A percentile compares a stretch with the other conserved stretches of the same genome.
Conservation (phyloP, 2,329 filamentous ascomycete species). For the Dissoconium aciculare region DNA sequence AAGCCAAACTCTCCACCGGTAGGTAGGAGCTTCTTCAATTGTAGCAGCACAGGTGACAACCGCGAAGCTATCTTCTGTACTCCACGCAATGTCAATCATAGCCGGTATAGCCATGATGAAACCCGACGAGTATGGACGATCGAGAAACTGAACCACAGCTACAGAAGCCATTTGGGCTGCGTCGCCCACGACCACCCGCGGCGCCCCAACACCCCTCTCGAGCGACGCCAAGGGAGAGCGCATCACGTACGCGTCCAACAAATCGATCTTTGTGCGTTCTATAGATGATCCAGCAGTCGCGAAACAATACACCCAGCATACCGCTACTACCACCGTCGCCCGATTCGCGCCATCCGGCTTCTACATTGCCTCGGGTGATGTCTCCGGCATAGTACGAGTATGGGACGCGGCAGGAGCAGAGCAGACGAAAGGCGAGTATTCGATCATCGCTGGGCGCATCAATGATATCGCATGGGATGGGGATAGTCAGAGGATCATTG, state of each 20-base stretch:
- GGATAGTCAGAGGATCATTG: conserved; percentile 90
- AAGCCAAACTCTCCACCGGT: too few relatives aligned
- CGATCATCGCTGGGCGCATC: conserved; percentile 85
- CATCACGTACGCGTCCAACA: conserved; percentile 86
- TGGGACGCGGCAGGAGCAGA: conserved; percentile 83
- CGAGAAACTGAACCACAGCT: conserved; percentile 1
- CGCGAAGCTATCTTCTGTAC: too few relatives aligned
- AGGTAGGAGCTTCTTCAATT: too few relatives aligned
- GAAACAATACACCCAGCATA: conserved; percentile 89
- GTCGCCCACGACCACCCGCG: conserved; percentile 66
- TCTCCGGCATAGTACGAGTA: conserved; percentile 67
- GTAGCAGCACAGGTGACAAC: too few relatives aligned
- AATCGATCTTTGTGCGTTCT: conserved; percentile 88
- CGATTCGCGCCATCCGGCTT: conserved; percentile 89
- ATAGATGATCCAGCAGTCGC: conserved; percentile 77
- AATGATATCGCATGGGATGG: conserved; percentile 97
- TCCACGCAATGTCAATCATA: conserved; percentile 14
- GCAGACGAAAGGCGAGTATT: conserved; percentile 84
- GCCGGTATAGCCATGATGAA: conserved; percentile 8
- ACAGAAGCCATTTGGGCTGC: conserved; percentile 67
- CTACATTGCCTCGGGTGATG: conserved; percentile 86
- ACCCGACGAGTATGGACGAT: neutral
- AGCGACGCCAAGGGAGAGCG: conserved; percentile 78
- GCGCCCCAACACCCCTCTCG: conserved; percentile 78
- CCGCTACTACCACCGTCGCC: conserved; percentile 74